Evolutionary conservation across 2,329 filamentous ascomycete genomes (phyloP), one percentile per base, ranked within the genome.

Genomic region (Aspergillus spinulosporus): DNA sequence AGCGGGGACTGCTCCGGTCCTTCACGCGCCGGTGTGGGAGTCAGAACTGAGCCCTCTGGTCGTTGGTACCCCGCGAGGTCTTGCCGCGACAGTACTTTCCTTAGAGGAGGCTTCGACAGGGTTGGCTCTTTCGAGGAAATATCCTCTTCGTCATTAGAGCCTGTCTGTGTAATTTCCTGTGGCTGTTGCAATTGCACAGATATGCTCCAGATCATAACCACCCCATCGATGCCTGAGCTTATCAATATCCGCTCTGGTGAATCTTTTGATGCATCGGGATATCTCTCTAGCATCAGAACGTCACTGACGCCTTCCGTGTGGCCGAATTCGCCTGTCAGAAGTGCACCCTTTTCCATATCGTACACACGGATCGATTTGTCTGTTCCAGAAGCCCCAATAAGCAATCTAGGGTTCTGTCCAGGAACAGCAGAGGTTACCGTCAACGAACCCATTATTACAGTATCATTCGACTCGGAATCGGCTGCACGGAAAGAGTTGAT

Each of bases 361-460:
- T 99, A 99, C 12, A 99, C 78, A 36, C 94, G 83, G 54, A 99
- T 88, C 0, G 94, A 97, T 71, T 97, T 99, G 73, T 99, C 94
- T 0, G 90, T 96, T 64, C 92, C 92, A 6, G 93, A 97, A 8
- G 94, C 83, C n/a, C 91, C 92, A 14, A 94, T 82, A 50, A 99
- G 81, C 50, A 95, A 83, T 29, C 86, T 83, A 7, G 81, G 79
- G 74, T 82, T 73, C 59, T 81, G 72, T 65, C 85, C 75, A 68
- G 85, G 66, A 69, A 81, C 76, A 47, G 83, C 85, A 40, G 66
- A 63, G 11, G 66, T 66, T 56, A 87, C 84, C 1, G 85, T 85
- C 31, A 99, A 80, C 0, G 89, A 89, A 61, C 92, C 90, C 63
- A 97, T 77, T 43, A 94, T 85, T 0, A 93, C 93, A 4, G 92